Evolutionary conservation across 495 filamentous ascomycete species (phyloP), one percentile per base, ranked within the genome.

Genomic region (Corynascus novoguineensis): DNA sequence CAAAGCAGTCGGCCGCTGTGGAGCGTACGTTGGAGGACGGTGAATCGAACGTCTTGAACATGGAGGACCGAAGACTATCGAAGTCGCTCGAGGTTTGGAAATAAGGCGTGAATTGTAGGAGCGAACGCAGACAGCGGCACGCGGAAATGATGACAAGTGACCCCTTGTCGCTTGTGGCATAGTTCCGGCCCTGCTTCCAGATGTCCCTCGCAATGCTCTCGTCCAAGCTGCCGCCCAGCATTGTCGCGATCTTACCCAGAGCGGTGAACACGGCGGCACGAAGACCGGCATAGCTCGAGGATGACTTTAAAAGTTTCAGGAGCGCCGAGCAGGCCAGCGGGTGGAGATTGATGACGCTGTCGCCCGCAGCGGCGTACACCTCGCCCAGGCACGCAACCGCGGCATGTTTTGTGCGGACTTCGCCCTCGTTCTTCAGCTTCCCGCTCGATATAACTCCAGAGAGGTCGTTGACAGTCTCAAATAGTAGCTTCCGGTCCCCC

Each of bases 1-100:
- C 86, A 32, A 97, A 75, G 68, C 87, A 91, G 29, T 90, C 88
- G 8, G 91, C 91, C n/a, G 90, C 89, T 9, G 92, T 88, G 71
- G 89, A 85, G 55, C 93, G 80, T 28, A 93, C 88, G 19, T 81
- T 72, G 3, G 87, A 73, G 35, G 83, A 85, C 3, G 84, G 69
- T 41, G 85, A 92, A 50, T 99, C 93, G 55, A 95, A 84, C 3
- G 85, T 79, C 71, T 95, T 96, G 78, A 88, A 92, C 29, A 95
- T 74, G 0, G 85, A 78, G 8, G 80, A 83, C 60, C 88, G 88
- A 22, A 97, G 71, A 53, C 83, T 88, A 49, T 97, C 93, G 63
- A 93, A 96, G 65, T 99, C 95, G 69, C 78, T 84, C n/a, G 85
- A 81, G 65, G 93, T 95, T 60, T 93, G 87, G 65, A 97, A 97